Percentiles rank a stretch among this genome's conserved stretches.
These are phyloP conservation scores for Zygoascus biomembranicola DNA, from an alignment of 805 yeast genomes.

Conservation along the genomic window DNA sequence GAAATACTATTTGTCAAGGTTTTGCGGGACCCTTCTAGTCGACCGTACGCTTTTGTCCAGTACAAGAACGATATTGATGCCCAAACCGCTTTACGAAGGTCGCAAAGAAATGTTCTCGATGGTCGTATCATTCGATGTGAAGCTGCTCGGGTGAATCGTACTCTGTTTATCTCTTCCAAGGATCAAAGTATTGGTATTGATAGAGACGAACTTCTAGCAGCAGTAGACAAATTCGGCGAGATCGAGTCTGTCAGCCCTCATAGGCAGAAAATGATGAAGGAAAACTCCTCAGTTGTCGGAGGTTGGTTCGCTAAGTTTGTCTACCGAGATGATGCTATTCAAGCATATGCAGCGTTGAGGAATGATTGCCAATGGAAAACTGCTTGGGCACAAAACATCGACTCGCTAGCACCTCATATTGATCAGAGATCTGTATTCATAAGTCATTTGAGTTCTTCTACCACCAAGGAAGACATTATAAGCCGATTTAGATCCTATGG, in stretches of 20 bases:
- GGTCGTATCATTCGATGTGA: conserved; percentile 82
- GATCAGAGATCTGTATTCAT: conserved; percentile 65
- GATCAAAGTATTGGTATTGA: not conserved
- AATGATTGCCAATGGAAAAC: conserved; percentile 38
- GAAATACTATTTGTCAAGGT: conserved; percentile 67
- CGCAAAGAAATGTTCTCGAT: conserved; percentile 60
- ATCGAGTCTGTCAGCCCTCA: conserved; percentile 50
- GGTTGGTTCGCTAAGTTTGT: conserved; percentile 86
- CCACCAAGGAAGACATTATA: conserved; percentile 45
- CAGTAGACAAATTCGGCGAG: conserved; percentile 57
- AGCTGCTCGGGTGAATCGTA: conserved; percentile 84
- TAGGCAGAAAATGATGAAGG: conserved; percentile 3
- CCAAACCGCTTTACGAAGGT: conserved; percentile 52
- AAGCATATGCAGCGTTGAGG: conserved; percentile 52
- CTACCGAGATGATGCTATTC: conserved; percentile 79
- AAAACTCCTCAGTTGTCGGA: conserved; percentile 29
- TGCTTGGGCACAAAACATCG: conserved; percentile 80
- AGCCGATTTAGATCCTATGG: conserved; percentile 66
- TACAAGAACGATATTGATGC: conserved; percentile 67
- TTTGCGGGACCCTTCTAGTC: conserved; percentile 65
- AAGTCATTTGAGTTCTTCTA: conserved; percentile 56
- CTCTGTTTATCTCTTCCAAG: conserved; percentile 48
- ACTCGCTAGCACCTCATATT: conserved; percentile 36
- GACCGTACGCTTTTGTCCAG: conserved; percentile 93
- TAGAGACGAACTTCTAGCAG: conserved; percentile 26